Conservation (phyloP, 1,139 yeast species). For the Candida sp. region DNA sequence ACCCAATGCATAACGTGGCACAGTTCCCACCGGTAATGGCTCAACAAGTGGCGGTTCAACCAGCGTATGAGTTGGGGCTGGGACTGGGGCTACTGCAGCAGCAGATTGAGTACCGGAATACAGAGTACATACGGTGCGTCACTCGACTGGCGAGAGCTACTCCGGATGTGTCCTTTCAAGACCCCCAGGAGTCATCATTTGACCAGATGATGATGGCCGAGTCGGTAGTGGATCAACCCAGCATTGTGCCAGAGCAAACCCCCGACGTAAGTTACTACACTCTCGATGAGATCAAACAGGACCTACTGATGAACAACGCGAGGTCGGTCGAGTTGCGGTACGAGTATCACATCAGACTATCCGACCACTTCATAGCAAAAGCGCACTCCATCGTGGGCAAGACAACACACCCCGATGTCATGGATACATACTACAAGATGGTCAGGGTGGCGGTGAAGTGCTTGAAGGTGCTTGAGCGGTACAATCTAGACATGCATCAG, state of each 20-base stretch:
- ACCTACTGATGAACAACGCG: background rate
- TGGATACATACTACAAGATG: constrained; percentile 32
- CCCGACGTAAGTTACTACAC: background rate
- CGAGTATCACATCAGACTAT: constrained; percentile 19
- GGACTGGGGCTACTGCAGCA: background rate
- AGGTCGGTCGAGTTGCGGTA: constrained; percentile 12
- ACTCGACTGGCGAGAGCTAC: background rate
- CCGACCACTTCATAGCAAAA: constrained; percentile 24
- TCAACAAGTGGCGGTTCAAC: too few species aligned
- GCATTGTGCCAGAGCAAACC: too few species aligned
- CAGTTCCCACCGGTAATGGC: too few species aligned
- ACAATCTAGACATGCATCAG: constrained; percentile 27
- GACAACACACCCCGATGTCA: constrained; percentile 11
- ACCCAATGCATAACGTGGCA: too few species aligned
- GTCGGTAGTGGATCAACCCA: too few species aligned
- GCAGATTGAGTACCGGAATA: background rate
- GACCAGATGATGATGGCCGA: background rate
- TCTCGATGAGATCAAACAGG: constrained; percentile 1
- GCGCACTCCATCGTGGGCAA: constrained; percentile 27
- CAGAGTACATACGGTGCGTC: background rate
- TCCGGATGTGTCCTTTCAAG: too few species aligned
- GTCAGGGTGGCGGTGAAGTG: constrained; percentile 45
- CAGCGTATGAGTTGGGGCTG: too few species aligned
- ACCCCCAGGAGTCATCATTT: background rate
- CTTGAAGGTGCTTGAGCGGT: constrained; percentile 29